Evolutionary conservation across 2,329 filamentous ascomycete genomes (phyloP).

Genomic region (Sclerotiophoma versabilis): DNA sequence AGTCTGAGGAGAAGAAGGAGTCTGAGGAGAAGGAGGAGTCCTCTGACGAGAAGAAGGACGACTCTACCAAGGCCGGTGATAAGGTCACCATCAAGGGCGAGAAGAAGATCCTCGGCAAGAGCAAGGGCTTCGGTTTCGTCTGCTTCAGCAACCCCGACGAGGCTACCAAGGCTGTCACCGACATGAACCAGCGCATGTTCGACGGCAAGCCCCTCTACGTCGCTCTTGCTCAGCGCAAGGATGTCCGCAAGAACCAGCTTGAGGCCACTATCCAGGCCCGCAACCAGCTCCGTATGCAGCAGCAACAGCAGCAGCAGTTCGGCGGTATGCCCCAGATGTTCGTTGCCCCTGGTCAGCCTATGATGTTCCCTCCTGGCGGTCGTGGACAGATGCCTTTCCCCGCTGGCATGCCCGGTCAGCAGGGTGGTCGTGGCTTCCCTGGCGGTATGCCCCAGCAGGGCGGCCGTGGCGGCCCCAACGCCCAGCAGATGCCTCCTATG

Average conservation of each 20-base stretch:
- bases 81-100: conserved; percentile 63
- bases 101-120: conserved; percentile 84
- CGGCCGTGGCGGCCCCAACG: conserved; percentile 78
- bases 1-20: conserved; percentile 65
- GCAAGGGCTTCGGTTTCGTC: conserved; percentile 99
- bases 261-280: conserved; percentile 99
- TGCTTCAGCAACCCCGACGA: conserved; percentile 99
- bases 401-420: conserved; percentile 70
- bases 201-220: conserved; percentile 97
- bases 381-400: conserved; percentile 70
- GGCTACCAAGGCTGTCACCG: conserved; percentile 97
- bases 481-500: conserved; percentile 85
- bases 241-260: conserved; percentile 98
- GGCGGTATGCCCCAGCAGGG: conserved; percentile 81
- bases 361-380: conserved; percentile 62
- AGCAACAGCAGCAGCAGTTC: conserved; percentile 75
- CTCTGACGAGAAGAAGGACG: conserved; percentile 65
- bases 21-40: conserved; percentile 65
- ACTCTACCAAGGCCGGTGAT: conserved; percentile 60
- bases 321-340: conserved; percentile 75
- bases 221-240: conserved; percentile 97
- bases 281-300: conserved; percentile 98
- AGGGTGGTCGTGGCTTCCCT: conserved; percentile 85
- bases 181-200: conserved; percentile 99
- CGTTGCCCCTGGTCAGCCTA: conserved; percentile 84